Percentiles rank a stretch among this genome's conserved stretches.
phyloP scores from a whole-genome alignment of 768 basidiomycete species.

The Gautieria morchelliformis region DNA sequence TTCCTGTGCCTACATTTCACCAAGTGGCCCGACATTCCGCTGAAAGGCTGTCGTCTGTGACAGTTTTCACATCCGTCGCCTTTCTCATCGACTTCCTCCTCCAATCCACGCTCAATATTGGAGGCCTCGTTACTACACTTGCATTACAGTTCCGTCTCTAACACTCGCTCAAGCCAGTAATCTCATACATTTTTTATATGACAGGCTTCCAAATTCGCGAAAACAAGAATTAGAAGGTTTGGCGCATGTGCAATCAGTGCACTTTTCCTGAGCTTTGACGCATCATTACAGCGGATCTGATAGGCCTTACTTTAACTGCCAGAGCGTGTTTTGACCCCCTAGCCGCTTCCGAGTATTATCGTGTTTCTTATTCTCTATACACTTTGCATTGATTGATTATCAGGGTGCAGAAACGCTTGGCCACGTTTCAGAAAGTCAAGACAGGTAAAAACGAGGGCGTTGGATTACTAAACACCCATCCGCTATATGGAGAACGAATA shows the following conservation, averaged over 20 bases:
- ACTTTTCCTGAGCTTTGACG: background rate
- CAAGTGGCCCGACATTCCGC: constrained; percentile 48
- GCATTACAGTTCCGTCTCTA: constrained; percentile 32
- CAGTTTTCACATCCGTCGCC: constrained; percentile 30
- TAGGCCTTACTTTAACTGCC: constrained; percentile 74
- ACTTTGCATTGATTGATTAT: background rate
- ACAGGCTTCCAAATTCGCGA: constrained; percentile 72
- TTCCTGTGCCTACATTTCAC: background rate
- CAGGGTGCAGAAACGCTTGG: constrained; percentile 68
- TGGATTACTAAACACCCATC: constrained; percentile 78
- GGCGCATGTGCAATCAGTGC: background rate
- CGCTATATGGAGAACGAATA: constrained; percentile 60
- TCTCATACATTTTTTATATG: constrained; percentile 1
- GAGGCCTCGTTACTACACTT: constrained; percentile 36
- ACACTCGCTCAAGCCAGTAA: background rate
- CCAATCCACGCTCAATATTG: constrained; percentile 49
- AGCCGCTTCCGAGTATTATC: constrained; percentile 58
- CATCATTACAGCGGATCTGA: constrained; percentile 57
- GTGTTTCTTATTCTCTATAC: background rate
- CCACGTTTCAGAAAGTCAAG: constrained; percentile 37
- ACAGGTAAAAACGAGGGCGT: constrained; percentile 15
- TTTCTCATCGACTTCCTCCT: constrained; percentile 36
- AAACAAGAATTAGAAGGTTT: constrained; percentile 73
- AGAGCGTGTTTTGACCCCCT: constrained; percentile 81
- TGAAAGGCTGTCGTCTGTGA: constrained; percentile 35